These are phyloP conservation scores for Actinomucor elegans DNA, from an alignment of 371 early-diverging fungal genomes.

Conservation along the genomic window DNA sequence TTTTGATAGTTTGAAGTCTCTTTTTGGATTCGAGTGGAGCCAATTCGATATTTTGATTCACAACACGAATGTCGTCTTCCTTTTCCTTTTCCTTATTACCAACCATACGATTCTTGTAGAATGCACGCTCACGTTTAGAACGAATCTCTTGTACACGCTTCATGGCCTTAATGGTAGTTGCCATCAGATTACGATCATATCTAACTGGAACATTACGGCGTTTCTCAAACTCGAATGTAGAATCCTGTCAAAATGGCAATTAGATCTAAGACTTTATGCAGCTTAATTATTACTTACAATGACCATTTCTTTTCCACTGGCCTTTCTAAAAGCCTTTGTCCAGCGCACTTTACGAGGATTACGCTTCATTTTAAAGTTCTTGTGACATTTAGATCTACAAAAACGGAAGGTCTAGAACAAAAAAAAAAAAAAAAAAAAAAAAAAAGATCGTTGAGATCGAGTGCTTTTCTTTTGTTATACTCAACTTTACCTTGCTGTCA, in stretches of 20 bases:
- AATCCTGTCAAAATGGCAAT: too few species aligned
- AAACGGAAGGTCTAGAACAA: slow-evolving; percentile 84
- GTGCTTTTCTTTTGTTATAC: too few species aligned
- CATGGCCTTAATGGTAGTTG: slow-evolving; percentile 95
- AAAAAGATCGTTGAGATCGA: too few species aligned
- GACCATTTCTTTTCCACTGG: slow-evolving; percentile 98
- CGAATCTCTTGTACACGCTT: slow-evolving; percentile 94
- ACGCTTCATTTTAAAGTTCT: slow-evolving; percentile 99
- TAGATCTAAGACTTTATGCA: too few species aligned
- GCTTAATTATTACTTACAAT: slow-evolving; percentile 82
- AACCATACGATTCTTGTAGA: slow-evolving; percentile 85
- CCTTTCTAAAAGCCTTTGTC: slow-evolving; percentile 99
- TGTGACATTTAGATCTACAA: slow-evolving; percentile 99
- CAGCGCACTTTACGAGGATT: slow-evolving; percentile 99
- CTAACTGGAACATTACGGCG: slow-evolving; percentile 95
- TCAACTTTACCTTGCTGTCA: slow-evolving; percentile 93
- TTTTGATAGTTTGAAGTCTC: slow-evolving; percentile 60
- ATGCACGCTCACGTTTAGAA: slow-evolving; percentile 87
- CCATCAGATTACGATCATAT: slow-evolving; percentile 95
- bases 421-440: too few species aligned
- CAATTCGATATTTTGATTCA: slow-evolving; percentile 87
- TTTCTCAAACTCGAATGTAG: slow-evolving; percentile 97
- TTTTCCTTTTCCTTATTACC: slow-evolving; percentile 79
- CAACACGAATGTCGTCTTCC: slow-evolving; percentile 69
- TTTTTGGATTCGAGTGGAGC: slow-evolving; percentile 66